Evolutionary conservation across 2,329 filamentous ascomycete genomes (phyloP), one percentile per base, ranked within the genome.

Genomic region (Calonectria honghensis): DNA sequence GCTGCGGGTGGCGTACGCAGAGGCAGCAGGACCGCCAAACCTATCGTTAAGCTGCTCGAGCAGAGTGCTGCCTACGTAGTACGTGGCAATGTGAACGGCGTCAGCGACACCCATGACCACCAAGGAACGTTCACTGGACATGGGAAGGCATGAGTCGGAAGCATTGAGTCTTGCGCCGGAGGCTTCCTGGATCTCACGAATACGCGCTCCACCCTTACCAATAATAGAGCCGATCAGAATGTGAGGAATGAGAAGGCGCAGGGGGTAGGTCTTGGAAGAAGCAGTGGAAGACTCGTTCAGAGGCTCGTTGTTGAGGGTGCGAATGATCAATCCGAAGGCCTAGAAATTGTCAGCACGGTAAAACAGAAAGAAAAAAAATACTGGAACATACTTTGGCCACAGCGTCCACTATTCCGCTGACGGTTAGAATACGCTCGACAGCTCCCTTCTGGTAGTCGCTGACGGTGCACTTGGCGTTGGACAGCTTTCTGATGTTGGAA

Each of bases 171-270:
- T 94, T 69, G 97, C 97, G 75, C 97, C 97, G 20, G 97, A 99
- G 27, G 96, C 96, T 84, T 99, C 97, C 85, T 99, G 97, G 76
- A 99, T 99, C 87, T 99, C 97, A 78, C 97, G 95, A 84, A 99
- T 99, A 77, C 97, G 94, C 74, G 96, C 94, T 79, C 97, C 97
- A 77, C 94, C 95, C 89, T 99, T 99, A 82, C 97, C 97, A 85
- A 99, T 99, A 86, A 99, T 98, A 75, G 96, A 98, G 68, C 97
- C 97, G 81, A 99, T 99, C 73, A 99, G 91, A 81, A 99, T 97
- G 84, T 98, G 97, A 24, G 97, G 97, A 80, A 99, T 95, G 71
- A 99, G 92, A 66, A 99, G 93, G 80, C 97, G 96, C 70, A 99
- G 93, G 75, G 97, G 97, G 81, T 99, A 99, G 2, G 96, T 98